Base-by-base conservation (phyloP, 331 rosid genomes). In the Quercus tomentella region DNA sequence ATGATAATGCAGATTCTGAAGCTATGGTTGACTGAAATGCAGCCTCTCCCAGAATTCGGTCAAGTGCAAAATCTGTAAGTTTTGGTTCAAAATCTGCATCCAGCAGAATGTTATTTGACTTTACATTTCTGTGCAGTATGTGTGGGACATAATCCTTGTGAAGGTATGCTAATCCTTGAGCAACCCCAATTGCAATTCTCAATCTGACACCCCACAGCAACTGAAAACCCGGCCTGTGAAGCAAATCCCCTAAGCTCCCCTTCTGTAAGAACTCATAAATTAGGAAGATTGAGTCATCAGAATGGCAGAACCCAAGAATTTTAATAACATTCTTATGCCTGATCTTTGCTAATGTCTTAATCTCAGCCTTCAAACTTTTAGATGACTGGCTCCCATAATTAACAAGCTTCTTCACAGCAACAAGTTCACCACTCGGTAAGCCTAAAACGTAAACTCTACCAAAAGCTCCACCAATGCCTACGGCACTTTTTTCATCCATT, bases 141-240 rank as follows among this genome's bases (percentile, higher is more conserved):
- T 84, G 99, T 3, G 99, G 98, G 30, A 89, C 92, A 76, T 93
- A 90, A 80, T 96, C 97, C 83, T 88, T 91, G 88, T 96, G 97
- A 84, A 96, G 92, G 88, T 96, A 96, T 23, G 92, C 93, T 26
- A 96, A 81, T 74, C 94, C 99, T 82, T 91, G 99, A 67, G 99
- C 97, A 77, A 96, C 89, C 41, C 96, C 93, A 70, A 91, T 83
- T 58, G 98, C 98, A 73, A 96, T 91, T 89, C 70, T 89, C 77
- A 96, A 81, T 82, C 99, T 78, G 37, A 85, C 72, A 58, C 82
- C 85, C 99, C 99, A 96, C 31, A 81, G 87, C 81, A 93, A 67
- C 82, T 83, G 52, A 85, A 89, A 90, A 82, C 87, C 80, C 41
- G 76, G 83, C 49, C 84, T 63, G 62, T 86, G 77, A 76, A 96